Evolutionary conservation across 306 rosid genomes (phyloP), one percentile per base, ranked within the genome.

Genomic region (Citrullus colocynthis): DNA sequence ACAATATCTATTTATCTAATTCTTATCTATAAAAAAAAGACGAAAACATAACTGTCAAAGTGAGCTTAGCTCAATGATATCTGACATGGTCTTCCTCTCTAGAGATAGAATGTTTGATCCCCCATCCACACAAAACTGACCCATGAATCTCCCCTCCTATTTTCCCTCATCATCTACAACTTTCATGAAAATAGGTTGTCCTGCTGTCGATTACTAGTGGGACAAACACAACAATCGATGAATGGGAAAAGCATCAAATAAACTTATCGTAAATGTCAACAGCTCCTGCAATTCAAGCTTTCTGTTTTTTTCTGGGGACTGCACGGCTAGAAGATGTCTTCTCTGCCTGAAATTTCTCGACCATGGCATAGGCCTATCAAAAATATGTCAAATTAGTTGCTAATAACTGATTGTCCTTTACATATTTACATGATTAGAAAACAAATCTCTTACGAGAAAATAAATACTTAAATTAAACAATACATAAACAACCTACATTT

Each of bases 341-440:
- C 78, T 82, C 86, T 89, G 80, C 88, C 93, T 86, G 88, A 74
- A 88, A 88, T 80, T 91, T 91, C 77, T 88, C 79, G 86, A 90
- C 89, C 97, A 90, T 86, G 65, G 77, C 79, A 85, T 88, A 85
- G 20, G 86, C 96, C 98, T 93, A 93, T 83, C 86, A 18, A 71
- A 76, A 75, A 30, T 1, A 70, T 65, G 44, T 39, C 45, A 51
- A 30, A 28, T 55, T 76, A 41, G 32, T 17, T 15, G 11, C 60
- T 39, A 2, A 55, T 16, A 36, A 42, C 1, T n/a, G 17, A 5
- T 76, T 36, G 69, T 16, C 3, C 24, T n/a, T 34, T 16, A 7
- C 54, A 13, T 13, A 32, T 9, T 49, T 59, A 8, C 44, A 67
- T 18, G 41, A 28, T 52, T 18, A 6, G 39, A 54, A 24, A 57